Conservation (phyloP, 2,329 filamentous ascomycete species). For the Monascus ruber region DNA sequence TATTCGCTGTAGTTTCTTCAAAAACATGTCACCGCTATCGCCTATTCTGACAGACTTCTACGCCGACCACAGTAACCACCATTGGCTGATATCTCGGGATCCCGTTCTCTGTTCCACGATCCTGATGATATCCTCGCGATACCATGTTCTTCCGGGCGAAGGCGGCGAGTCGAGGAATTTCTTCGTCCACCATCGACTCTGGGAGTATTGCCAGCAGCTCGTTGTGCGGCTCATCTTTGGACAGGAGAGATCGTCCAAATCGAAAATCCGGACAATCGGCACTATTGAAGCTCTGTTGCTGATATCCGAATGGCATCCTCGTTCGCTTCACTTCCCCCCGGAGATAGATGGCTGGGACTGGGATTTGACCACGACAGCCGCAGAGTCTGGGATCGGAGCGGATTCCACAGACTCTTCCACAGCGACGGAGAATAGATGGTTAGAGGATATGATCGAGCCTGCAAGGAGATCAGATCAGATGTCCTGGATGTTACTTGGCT, state of each 20-base stretch:
- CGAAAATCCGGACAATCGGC: constrained; percentile 39
- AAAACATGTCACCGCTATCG: constrained; percentile 40
- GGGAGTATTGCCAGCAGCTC: constrained; percentile 44
- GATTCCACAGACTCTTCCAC: constrained; percentile 12
- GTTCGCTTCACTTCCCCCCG: constrained; percentile 43
- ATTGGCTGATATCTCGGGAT: constrained; percentile 38
- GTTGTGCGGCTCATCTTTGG: constrained; percentile 44
- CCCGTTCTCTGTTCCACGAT: constrained; percentile 44
- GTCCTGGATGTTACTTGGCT: constrained; percentile 50
- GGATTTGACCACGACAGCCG: constrained; percentile 36
- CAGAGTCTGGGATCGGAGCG: constrained; percentile 17
- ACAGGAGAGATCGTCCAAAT: constrained; percentile 41
- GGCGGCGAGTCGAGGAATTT: constrained; percentile 39
- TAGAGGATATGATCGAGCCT: constrained; percentile 44
- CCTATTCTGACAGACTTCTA: constrained; percentile 42
- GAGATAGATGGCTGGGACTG: constrained; percentile 46
- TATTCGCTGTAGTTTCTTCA: constrained; percentile 30
- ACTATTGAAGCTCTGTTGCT: constrained; percentile 44
- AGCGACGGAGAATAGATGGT: constrained; percentile 32
- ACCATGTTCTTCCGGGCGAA: constrained; percentile 33
- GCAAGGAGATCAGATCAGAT: constrained; percentile 45
- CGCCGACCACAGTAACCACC: constrained; percentile 38
- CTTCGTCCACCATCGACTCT: constrained; percentile 43
- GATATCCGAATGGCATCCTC: constrained; percentile 47
- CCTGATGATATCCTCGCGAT: constrained; percentile 45